These are phyloP conservation scores for Geosiphon pyriformis DNA, from an alignment of 192 early-diverging fungal species.

Conservation along the genomic window DNA sequence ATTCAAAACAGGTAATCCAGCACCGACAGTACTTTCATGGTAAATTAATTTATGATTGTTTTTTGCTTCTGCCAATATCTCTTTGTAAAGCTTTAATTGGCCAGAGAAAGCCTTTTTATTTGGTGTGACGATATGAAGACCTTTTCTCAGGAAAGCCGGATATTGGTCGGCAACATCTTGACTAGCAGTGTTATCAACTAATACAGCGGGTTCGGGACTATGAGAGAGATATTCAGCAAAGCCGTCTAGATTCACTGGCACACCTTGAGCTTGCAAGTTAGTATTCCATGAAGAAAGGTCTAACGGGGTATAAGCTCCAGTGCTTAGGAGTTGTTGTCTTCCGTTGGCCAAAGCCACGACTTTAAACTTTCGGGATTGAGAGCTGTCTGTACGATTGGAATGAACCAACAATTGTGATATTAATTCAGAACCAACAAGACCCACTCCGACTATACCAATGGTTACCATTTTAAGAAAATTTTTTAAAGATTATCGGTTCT, in stretches of 20 bases:
- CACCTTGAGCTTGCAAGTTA: constrained; percentile 35
- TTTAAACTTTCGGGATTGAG: constrained; percentile 49
- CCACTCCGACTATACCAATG: constrained; percentile 90
- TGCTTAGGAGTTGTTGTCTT: constrained; percentile 56
- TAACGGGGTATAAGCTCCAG: constrained; percentile 38
- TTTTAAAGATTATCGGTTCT: no score
- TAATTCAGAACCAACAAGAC: constrained; percentile 90
- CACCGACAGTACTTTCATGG: constrained; percentile 96
- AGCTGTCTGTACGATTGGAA: constrained; percentile 35
- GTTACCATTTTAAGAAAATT: no score
- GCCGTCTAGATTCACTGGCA: constrained; percentile 40
- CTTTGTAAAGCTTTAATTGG: constrained; percentile 60
- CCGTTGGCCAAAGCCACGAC: constrained; percentile 81
- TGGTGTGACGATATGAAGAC: constrained; percentile 88
- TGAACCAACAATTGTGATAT: constrained; percentile 70
- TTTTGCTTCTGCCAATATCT: constrained; percentile 56
- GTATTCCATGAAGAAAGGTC: constrained; percentile 46
- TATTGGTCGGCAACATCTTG: constrained; percentile 74
- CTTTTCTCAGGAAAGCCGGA: constrained; percentile 72
- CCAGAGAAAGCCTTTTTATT: constrained; percentile 98
- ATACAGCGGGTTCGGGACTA: constrained; percentile 51
- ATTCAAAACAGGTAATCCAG: constrained; percentile 90
- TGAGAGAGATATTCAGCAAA: constrained; percentile 55
- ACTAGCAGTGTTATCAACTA: constrained; percentile 91
- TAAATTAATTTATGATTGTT: constrained; percentile 60